Conservation (phyloP, 1,284 basidiomycete genomes). For the Cryptococcus sp. region DNA sequence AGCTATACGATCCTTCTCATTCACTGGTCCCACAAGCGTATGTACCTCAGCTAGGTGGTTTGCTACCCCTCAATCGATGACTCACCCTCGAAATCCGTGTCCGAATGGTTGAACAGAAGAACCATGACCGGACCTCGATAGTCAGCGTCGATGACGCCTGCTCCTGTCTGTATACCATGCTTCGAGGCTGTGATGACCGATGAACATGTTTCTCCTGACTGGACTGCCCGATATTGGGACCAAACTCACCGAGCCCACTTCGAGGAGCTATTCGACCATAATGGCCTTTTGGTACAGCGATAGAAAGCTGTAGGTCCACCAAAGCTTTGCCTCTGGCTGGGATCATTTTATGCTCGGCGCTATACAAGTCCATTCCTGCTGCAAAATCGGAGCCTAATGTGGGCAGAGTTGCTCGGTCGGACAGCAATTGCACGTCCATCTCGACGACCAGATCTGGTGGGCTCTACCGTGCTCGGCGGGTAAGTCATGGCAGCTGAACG, state of each 20-base stretch:
- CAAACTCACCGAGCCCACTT: conserved; percentile 76
- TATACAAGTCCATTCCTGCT: conserved; percentile 94
- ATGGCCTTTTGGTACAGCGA: conserved; percentile 88
- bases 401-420: conserved; percentile 78
- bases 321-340: conserved; percentile 86
- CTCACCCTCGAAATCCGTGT: conserved; percentile 81
- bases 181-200: conserved; percentile 69
- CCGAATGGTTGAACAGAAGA: conserved; percentile 90
- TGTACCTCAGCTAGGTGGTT: no score
- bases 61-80: conserved; percentile 13
- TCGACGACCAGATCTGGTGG: conserved; percentile 10
- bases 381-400: conserved; percentile 82
- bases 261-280: conserved; percentile 96
- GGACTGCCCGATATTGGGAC: conserved; percentile 1
- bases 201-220: background rate
- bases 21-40: conserved; percentile 59
- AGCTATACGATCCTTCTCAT: conserved; percentile 88
- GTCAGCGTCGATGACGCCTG: conserved; percentile 94
- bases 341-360: conserved; percentile 74
- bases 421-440: conserved; percentile 62
- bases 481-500: no score
- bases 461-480: background rate
- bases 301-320: conserved; percentile 83
- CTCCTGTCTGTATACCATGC: conserved; percentile 95
- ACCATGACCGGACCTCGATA: conserved; percentile 92